Evolutionary conservation across 2,329 filamentous ascomycete genomes (phyloP).

Genomic region (Rutstroemia sp.): DNA sequence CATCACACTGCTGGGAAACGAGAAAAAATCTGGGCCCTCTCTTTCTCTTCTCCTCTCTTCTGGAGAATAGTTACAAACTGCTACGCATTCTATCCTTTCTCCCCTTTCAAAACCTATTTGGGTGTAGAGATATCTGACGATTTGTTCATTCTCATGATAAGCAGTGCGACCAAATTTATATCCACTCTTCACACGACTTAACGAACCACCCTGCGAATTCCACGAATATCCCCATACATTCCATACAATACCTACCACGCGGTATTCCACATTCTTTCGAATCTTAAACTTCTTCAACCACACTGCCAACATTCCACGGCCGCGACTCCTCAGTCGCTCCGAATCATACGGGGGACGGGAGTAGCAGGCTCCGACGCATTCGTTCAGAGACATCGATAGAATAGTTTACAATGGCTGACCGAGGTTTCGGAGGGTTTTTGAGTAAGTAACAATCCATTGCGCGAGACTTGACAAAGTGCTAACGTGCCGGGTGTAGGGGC

Average conservation of each 20-base stretch:
- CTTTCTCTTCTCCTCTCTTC: not conserved
- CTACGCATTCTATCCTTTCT: not conserved
- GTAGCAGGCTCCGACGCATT: constrained; percentile 20
- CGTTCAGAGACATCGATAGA: constrained; percentile 4
- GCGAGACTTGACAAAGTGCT: constrained; percentile 2
- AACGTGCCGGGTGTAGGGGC: constrained; percentile 40
- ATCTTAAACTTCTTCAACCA: constrained; percentile 11
- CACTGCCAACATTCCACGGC: constrained; percentile 25
- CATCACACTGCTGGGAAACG: not conserved
- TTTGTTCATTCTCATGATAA: constrained; percentile 5
- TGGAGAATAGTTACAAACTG: not conserved
- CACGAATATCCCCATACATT: not conserved
- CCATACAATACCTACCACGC: not conserved
- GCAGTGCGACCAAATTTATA: constrained; percentile 3
- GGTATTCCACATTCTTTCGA: constrained; percentile 16
- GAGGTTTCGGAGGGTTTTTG: constrained; percentile 26
- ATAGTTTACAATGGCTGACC: constrained; percentile 13
- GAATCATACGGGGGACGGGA: constrained; percentile 27
- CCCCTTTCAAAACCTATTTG: not conserved
- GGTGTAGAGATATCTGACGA: constrained; percentile 5
- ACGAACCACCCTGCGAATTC: not conserved
- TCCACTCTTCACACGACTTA: constrained; percentile 1
- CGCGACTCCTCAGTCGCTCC: constrained; percentile 29
- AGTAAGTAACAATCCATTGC: constrained; percentile 22
- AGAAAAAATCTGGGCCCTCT: constrained; percentile 3